Evolutionary conservation across 2,329 filamentous ascomycete genomes (phyloP).

Genomic region (Colletotrichum lupini): DNA sequence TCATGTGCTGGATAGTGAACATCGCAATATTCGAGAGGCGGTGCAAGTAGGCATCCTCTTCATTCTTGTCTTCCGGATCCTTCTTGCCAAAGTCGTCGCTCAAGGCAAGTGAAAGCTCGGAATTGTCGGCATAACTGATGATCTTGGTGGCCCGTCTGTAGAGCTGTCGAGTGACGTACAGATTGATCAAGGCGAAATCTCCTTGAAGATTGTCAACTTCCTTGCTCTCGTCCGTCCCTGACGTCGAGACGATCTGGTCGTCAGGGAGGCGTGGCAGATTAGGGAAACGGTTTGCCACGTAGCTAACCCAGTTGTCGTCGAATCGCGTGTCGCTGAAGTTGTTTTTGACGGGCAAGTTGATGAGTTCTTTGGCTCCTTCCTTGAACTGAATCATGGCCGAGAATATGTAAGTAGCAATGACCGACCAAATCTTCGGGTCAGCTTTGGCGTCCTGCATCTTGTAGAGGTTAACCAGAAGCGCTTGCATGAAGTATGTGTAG

Average conservation of each 20-base stretch:
- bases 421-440: constrained; percentile 49
- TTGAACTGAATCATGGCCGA: constrained; percentile 43
- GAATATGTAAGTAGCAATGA: constrained; percentile 50
- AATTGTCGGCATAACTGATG: constrained; percentile 36
- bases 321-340: constrained; percentile 28
- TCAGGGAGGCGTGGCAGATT: constrained; percentile 15
- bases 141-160: constrained; percentile 53
- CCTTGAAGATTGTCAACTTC: constrained; percentile 42
- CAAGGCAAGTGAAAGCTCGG: constrained; percentile 42
- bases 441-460: constrained; percentile 47
- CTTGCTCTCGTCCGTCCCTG: constrained; percentile 7
- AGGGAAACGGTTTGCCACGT: constrained; percentile 24
- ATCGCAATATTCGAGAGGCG: constrained; percentile 49
- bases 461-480: constrained; percentile 49
- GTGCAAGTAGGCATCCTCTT: constrained; percentile 49
- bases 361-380: constrained; percentile 8
- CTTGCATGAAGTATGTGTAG: constrained; percentile 52
- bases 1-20: constrained; percentile 50
- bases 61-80: constrained; percentile 36
- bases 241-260: not conserved
- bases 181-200: constrained; percentile 53
- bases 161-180: constrained; percentile 51
- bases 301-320: constrained; percentile 27
- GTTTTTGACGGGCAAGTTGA: constrained; percentile 2
- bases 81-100: constrained; percentile 44